A percentile compares a stretch with the other conserved stretches of the same genome.
Evolutionary conservation across 2,329 filamentous ascomycete genomes (phyloP).

Genomic region (Fusarium nelsonii): DNA sequence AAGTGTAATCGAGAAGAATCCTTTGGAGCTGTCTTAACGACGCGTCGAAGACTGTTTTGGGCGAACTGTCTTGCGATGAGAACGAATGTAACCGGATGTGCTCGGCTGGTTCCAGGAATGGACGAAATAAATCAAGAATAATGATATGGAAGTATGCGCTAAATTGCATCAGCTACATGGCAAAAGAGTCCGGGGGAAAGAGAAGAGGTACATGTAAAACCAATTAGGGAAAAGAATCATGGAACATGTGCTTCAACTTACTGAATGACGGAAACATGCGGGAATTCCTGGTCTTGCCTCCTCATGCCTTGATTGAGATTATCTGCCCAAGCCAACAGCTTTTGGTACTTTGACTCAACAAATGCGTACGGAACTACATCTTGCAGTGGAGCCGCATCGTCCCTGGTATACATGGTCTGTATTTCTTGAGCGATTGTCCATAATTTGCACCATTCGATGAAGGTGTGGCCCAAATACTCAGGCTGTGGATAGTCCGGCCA

Average conservation of each 20-base stretch:
- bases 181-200: no score
- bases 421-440: not conserved
- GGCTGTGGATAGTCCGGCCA: not conserved
- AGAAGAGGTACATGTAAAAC: no score
- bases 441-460: not conserved
- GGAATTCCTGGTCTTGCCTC: not conserved
- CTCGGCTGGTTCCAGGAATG: not conserved
- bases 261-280: not conserved
- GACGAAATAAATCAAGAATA: not conserved
- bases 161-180: not conserved
- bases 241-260: not conserved
- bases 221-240: not conserved
- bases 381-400: not conserved
- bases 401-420: not conserved
- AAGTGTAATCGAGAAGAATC: not conserved
- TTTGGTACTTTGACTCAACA: not conserved
- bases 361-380: not conserved
- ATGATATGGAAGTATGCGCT: not conserved
- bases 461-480: not conserved
- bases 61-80: not conserved
- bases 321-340: not conserved
- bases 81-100: not conserved
- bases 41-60: not conserved
- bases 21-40: not conserved
- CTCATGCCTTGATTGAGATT: not conserved